Evolutionary conservation across 2,329 filamentous ascomycete genomes (phyloP), one percentile per base, ranked within the genome.

Genomic region (Epichloe hybrida): DNA sequence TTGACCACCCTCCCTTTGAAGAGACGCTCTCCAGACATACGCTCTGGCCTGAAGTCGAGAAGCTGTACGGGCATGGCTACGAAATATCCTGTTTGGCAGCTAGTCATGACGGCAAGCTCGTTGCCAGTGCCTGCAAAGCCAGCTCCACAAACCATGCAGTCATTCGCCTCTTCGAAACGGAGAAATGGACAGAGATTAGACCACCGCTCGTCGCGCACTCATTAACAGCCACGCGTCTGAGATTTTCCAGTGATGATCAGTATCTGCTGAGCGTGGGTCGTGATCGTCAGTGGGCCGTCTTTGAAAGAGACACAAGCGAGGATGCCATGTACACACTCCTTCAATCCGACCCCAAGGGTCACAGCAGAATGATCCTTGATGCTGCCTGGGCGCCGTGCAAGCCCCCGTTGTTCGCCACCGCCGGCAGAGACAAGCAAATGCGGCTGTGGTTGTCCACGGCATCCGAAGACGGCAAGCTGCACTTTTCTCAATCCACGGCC

Each of bases 1-100:
- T 84, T 49, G 69, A 79, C 41, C 81, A 86, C 56, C 90, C 93
- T 11, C 91, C 93, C 0, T 76, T 88, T 37, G 93, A 98, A 66
- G 93, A 97, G 65, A 84, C 88, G 50, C 79, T 98, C 2, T 85
- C 89, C 23, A 82, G 90, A 8, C 83, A 94, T 65, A 95, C 93
- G 0, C 80, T 98, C 35, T 98, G 90, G 89, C 93, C 93, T 3
- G 93, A 98, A 64, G 81, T 81, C 6, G 93, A 98, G 66, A 98
- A 98, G 70, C 77, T 98, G 1, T 98, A 98, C 68, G 93, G 93
- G 2, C 93, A 98, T 68, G 93, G 93, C 34, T 96, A 96, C 68
- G 93, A 98, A 67, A 91, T 98, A 47, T 95, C 88, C 2, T 86
- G 88, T 38, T 79, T 95, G 15, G 86, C 90, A 11, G 78, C 84